Conservation (phyloP, 192 early-diverging fungal genomes). For the Coemansia sp. region DNA sequence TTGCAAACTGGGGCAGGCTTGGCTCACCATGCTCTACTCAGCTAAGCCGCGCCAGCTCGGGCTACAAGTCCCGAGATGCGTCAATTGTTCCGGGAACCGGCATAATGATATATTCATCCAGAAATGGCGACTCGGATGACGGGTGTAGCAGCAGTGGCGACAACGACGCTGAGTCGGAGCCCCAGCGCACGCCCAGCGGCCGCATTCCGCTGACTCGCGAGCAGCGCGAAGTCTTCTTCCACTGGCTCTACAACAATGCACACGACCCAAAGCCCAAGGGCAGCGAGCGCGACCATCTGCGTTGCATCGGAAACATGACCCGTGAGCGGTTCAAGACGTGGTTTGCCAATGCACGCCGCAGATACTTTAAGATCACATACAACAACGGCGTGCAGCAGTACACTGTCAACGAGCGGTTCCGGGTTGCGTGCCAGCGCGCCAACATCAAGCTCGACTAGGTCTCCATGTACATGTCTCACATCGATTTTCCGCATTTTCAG, state of each 20-base stretch:
- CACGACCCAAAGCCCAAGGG: constrained; percentile 55
- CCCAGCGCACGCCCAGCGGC: constrained; percentile 9
- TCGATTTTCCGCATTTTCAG: background rate
- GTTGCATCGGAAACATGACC: constrained; percentile 42
- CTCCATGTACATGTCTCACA: background rate
- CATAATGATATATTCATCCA: too few relatives aligned
- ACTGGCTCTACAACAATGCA: constrained; percentile 41
- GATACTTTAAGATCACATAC: constrained; percentile 34
- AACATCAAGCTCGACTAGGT: constrained; percentile 33
- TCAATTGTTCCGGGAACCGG: background rate
- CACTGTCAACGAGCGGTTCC: constrained; percentile 35
- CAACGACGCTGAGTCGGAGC: constrained; percentile 6
- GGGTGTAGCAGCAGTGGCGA: constrained; percentile 15
- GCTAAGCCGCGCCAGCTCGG: constrained; percentile 6
- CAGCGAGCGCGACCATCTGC: constrained; percentile 44
- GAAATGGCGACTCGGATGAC: constrained; percentile 21
- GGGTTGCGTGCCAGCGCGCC: constrained; percentile 38
- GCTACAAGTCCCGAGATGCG: background rate
- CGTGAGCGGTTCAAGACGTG: constrained; percentile 55
- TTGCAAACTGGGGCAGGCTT: background rate
- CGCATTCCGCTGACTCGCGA: constrained; percentile 33
- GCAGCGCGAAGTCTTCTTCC: constrained; percentile 42
- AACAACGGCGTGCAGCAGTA: constrained; percentile 40
- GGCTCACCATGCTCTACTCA: background rate
- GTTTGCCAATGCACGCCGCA: constrained; percentile 55